phyloP scores from a whole-genome alignment of 169 alveolate genomes.

The Plasmodium fragile region DNA sequence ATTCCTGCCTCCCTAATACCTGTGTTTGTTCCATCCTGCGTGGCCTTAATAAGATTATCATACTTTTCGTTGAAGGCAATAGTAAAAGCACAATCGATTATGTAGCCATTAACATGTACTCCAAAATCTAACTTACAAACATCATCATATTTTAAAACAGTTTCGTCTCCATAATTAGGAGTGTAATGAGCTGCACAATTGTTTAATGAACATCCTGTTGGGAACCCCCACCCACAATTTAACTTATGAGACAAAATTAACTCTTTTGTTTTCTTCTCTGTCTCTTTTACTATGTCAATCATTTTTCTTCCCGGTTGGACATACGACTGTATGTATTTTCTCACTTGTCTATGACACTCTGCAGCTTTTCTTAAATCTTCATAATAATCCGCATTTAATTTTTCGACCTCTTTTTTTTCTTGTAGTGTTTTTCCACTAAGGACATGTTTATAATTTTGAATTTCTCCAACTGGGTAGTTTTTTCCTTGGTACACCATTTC shows the following conservation, averaged over 20 bases:
- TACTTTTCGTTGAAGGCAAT: conserved; percentile 94
- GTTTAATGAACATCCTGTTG: conserved; percentile 98
- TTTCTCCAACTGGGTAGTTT: conserved; percentile 80
- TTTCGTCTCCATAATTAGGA: conserved; percentile 95
- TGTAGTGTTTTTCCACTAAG: conserved; percentile 80
- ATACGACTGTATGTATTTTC: conserved; percentile 96
- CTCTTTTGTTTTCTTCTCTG: conserved; percentile 96
- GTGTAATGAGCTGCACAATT: conserved; percentile 99
- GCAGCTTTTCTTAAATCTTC: conserved; percentile 98
- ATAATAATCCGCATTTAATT: conserved; percentile 89
- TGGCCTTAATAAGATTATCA: conserved; percentile 92
- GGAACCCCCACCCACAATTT: conserved; percentile 99
- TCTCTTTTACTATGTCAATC: conserved; percentile 96
- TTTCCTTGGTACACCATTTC: conserved; percentile 76
- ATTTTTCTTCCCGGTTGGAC: conserved; percentile 93
- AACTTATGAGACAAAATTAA: conserved; percentile 95
- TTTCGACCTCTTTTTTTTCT: conserved; percentile 94
- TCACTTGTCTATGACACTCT: conserved; percentile 98
- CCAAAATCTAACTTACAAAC: conserved; percentile 99
- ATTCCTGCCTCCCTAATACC: conserved; percentile 99
- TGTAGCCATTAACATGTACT: conserved; percentile 98
- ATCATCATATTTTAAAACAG: conserved; percentile 87
- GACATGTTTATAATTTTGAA: conserved; percentile 34
- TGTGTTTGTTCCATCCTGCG: conserved; percentile 99
- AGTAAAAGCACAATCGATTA: conserved; percentile 99